Evolutionary conservation across 345 rosid genomes (phyloP).

Genomic region (Laguncularia racemosa): DNA sequence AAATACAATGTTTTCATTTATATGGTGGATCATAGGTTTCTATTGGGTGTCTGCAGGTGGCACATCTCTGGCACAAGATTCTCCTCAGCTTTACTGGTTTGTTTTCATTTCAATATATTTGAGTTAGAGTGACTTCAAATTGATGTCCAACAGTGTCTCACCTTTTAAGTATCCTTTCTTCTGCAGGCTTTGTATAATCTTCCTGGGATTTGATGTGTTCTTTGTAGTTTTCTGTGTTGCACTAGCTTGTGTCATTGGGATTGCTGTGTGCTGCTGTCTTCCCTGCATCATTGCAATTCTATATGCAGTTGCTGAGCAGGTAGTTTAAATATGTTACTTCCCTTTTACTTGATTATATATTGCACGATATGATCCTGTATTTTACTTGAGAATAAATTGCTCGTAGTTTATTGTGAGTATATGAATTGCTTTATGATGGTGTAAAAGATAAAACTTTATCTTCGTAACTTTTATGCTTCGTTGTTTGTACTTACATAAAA

Average conservation of each 20-base stretch:
- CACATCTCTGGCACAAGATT: conserved; percentile 52
- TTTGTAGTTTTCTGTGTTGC: conserved; percentile 95
- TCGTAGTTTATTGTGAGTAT: too few relatives aligned
- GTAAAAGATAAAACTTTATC: too few relatives aligned
- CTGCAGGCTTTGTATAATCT: conserved; percentile 88
- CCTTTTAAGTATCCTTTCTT: conserved; percentile 5
- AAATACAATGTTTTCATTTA: conserved; percentile 93
- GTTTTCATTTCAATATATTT: conserved; percentile 8
- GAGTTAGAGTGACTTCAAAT: neutral
- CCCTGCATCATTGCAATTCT: conserved; percentile 94
- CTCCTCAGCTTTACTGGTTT: conserved; percentile 91
- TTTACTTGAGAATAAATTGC: too few relatives aligned
- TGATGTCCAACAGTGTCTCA: too few relatives aligned
- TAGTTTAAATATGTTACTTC: conserved; percentile 12
- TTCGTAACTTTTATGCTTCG: too few relatives aligned
- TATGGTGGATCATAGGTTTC: conserved; percentile 99
- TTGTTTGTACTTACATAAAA: too few relatives aligned
- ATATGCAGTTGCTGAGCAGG: conserved; percentile 97
- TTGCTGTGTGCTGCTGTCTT: conserved; percentile 98
- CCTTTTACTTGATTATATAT: too few relatives aligned
- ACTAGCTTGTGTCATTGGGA: conserved; percentile 84
- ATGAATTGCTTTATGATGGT: too few relatives aligned
- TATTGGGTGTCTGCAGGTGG: conserved; percentile 98
- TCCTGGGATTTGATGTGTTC: conserved; percentile 94
- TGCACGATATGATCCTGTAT: too few relatives aligned